Evolutionary conservation across 2,329 filamentous ascomycete genomes (phyloP), one percentile per base, ranked within the genome.

Genomic region (Venturia pyrina): DNA sequence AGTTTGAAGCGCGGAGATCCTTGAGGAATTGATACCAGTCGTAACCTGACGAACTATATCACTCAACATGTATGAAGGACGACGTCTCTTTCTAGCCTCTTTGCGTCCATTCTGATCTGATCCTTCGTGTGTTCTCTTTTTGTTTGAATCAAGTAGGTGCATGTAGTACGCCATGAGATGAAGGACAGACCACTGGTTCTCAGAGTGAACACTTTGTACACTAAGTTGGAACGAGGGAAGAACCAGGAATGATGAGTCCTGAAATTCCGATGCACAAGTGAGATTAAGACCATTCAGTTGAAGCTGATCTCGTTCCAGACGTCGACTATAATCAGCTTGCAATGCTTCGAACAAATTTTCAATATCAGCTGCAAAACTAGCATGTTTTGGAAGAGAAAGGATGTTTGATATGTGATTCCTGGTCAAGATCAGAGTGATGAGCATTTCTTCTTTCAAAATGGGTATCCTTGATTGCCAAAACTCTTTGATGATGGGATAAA

Each of bases 391-490:
- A 28, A 68, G 65, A 7, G 72, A 69, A 40, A 78, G 70, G 2
- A 75, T 69, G 44, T 71, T 72, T 8, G 71, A 68, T 21, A 81
- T 70, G 64, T 79, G 79, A 21, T 76, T 72, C 67, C 77, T 76
- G 41, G 87, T 80, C n/a, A 85, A 79, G 68, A 89, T 86, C 37
- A 96, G 78, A 0, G 86, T 85, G 69, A 87, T 87, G 43, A 96
- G 80, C 74, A 96, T 89, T 67, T 81, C 91, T 69, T 93, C 89
- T 70, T 88, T 87, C 62, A 95, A 70, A 17, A 83, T 82, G 34
- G 83, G 76, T 59, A 85, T 83, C 70, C 89, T 90, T n/a, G 84
- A 83, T 69, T 87, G 81, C 93, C 93, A 99, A 78, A 91, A 86
- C 62, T 85, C 83, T 65, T 84, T 85, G 69, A 96, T 85, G 57